Evolutionary conservation across 2,329 filamentous ascomycete species (phyloP), one percentile per base, ranked within the genome.

Genomic region (Pseudogymnoascus sp.): DNA sequence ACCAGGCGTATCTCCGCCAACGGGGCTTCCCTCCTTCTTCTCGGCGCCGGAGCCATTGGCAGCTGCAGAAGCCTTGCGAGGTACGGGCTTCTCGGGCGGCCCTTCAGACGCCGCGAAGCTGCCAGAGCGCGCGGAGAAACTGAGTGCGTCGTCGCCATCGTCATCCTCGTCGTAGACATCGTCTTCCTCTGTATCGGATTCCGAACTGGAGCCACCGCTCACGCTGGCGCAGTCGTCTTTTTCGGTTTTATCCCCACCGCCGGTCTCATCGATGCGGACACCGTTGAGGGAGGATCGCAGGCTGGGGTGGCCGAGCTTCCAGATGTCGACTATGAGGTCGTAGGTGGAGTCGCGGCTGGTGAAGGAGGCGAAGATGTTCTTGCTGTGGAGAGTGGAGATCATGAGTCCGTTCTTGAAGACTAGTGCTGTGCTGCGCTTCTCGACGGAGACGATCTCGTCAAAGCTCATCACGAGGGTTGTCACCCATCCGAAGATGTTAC

Each of bases 391-490:
- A 0, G 94, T 99, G 60, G 95, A 92, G 47, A 99, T 96, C 77
- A 96, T 94, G 63, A 99, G 90, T 3, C 93, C 95, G 72, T 99
- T 99, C 65, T 95, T 96, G 77, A 99, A 97, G 1, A 99, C 81
- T 65, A 99, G 82, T 0, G 94, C 94, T 0, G 94, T 99, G 73
- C 87, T 97, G 74, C 96, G 90, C 78, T 97, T 97, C 76, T 99
- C 94, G 6, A 99, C 90, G 0, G 93, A 92, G 18, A 97, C 91
- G 64, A 99, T 91, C 75, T 99, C 94, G 72, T 99, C 94, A 73
- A 99, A 99, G 74, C 92, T 95, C 79, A 99, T 96, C 61, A 99
- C 93, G 44, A 99, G 80, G 1, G 94, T 99, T 0, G 94, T 99
- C 21, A 95, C 90, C 94, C 94, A 99, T 62, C 94, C 94, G 56